Evolutionary conservation across 1,284 basidiomycete species (phyloP).

Genomic region (Cerrena zonata): DNA sequence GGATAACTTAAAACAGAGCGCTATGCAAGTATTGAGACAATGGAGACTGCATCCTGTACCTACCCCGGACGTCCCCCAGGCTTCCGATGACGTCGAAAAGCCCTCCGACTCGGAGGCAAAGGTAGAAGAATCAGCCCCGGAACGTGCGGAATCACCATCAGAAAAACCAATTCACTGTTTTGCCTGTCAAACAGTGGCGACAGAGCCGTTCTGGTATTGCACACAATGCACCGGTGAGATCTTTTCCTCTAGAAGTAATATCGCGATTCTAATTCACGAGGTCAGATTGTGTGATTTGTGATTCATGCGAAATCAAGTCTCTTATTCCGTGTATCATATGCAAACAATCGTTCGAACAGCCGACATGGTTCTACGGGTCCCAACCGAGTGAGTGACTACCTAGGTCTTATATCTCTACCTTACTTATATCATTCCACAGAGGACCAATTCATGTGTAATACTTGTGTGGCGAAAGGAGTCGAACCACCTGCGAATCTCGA

Average conservation of each 20-base stretch:
- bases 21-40: conserved; percentile 14
- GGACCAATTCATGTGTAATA: no score
- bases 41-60: conserved; percentile 16
- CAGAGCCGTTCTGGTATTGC: background rate
- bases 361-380: background rate
- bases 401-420: no score
- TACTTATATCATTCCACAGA: no score
- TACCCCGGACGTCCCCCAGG: background rate
- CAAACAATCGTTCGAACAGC: background rate
- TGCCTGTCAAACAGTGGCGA: background rate
- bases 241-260: background rate
- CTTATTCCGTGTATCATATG: background rate
- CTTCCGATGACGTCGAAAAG: background rate
- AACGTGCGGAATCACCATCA: background rate
- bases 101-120: background rate
- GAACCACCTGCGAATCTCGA: no score
- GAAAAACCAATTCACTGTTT: background rate
- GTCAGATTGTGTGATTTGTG: background rate
- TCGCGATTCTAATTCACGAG: background rate
- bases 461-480: no score
- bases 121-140: background rate
- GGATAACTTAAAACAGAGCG: background rate
- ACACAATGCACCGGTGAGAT: background rate
- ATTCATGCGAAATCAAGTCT: background rate
- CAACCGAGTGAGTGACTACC: no score